phyloP scores from a whole-genome alignment of 352 stramenopile species.

The Pythium rishiriense region DNA sequence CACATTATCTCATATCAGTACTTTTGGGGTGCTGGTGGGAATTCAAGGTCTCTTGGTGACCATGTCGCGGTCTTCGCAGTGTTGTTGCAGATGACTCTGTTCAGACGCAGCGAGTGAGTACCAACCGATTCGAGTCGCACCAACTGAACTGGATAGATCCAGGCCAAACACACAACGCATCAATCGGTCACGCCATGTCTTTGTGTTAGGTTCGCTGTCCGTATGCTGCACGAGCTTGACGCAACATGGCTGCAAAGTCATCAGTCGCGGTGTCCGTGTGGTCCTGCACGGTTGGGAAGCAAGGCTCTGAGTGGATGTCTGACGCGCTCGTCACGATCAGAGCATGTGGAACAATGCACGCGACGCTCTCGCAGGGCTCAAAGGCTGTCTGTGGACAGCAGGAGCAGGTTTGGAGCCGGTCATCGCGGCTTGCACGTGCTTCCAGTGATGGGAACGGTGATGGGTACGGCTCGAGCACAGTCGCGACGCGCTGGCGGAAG shows the following conservation, averaged over 20 bases:
- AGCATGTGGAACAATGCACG: conserved; percentile 57
- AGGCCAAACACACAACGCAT: no score
- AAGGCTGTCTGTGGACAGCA: conserved; percentile 35
- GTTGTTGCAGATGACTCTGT: no score
- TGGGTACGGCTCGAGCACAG: conserved; percentile 26
- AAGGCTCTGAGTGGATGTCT: conserved; percentile 14
- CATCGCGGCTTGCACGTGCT: conserved; percentile 21
- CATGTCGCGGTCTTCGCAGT: no score
- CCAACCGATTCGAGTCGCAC: no score
- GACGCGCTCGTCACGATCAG: conserved; percentile 41
- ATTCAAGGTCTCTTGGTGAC: no score
- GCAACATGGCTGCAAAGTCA: conserved; percentile 40
- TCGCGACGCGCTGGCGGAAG: conserved; percentile 25
- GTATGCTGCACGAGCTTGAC: conserved; percentile 40
- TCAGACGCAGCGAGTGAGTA: no score
- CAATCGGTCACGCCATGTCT: no score
- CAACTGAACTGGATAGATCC: no score
- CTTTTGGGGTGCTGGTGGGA: no score
- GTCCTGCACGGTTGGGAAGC: conserved; percentile 16
- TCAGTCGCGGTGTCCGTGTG: conserved; percentile 30
- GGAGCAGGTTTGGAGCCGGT: conserved; percentile 40
- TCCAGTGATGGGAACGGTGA: background rate
- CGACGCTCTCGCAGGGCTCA: conserved; percentile 50
- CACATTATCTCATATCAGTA: no score
- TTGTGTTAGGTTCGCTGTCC: conserved; percentile 27